These are phyloP conservation scores for Exidia glandulosa DNA, from an alignment of 768 basidiomycete genomes.

Conservation along the genomic window DNA sequence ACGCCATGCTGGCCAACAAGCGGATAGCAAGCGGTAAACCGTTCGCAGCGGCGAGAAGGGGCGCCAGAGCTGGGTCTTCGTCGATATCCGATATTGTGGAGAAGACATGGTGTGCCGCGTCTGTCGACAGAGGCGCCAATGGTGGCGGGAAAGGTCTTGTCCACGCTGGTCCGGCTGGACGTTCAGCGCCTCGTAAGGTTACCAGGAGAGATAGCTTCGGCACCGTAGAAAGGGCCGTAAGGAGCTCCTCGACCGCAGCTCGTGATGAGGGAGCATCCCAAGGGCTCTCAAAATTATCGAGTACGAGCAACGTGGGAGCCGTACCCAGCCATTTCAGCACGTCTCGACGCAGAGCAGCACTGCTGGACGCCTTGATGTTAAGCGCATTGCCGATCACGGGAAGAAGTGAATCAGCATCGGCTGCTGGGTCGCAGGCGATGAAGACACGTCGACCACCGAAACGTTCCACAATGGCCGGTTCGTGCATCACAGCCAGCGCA, in stretches of 20 bases:
- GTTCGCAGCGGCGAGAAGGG: constrained; percentile 10
- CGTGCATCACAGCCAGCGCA: constrained; percentile 23
- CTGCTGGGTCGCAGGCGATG: constrained; percentile 20
- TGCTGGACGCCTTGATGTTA: background rate
- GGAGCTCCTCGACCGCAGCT: constrained; percentile 11
- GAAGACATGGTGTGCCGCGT: constrained; percentile 11
- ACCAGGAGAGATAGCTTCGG: constrained; percentile 10
- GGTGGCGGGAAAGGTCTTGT: constrained; percentile 10
- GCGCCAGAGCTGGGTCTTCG: constrained; percentile 11
- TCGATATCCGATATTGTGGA: constrained; percentile 13
- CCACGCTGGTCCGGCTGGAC: constrained; percentile 12
- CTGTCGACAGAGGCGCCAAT: constrained; percentile 9
- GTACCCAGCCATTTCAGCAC: background rate
- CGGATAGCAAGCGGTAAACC: constrained; percentile 18
- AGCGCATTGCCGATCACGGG: background rate
- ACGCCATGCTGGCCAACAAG: constrained; percentile 21
- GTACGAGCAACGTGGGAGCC: constrained; percentile 1
- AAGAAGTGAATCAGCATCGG: background rate
- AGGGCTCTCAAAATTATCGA: constrained; percentile 15
- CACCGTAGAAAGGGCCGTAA: constrained; percentile 8
- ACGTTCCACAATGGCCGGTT: constrained; percentile 10
- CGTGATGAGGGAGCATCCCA: constrained; percentile 10
- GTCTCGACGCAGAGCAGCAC: background rate
- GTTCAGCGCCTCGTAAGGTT: constrained; percentile 14
- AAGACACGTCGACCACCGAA: constrained; percentile 19